Conservation (phyloP, 192 early-diverging fungal genomes). For the Backusella parvicylindrica region DNA sequence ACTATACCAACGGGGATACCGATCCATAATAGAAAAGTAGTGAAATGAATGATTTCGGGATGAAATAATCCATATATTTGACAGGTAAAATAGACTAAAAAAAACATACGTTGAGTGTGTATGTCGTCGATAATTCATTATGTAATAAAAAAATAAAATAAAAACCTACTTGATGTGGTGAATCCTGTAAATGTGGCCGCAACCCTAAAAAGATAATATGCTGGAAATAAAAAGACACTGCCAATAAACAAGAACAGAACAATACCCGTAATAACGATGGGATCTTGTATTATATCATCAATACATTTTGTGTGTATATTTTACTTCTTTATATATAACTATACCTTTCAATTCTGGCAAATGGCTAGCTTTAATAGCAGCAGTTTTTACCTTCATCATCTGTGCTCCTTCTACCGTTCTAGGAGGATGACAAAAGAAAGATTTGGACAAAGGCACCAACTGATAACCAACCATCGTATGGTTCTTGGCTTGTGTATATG, state of each 20-base stretch:
- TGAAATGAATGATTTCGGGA: not conserved
- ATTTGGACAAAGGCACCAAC: not conserved
- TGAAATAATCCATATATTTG: not conserved
- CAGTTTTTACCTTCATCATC: not conserved
- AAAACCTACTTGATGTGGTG: constrained; percentile 12
- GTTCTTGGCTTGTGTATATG: not conserved
- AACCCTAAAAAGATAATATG: constrained; percentile 38
- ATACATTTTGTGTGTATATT: too few relatives aligned
- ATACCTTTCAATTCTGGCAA: not conserved
- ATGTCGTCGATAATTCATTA: too few relatives aligned
- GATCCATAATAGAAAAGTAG: not conserved
- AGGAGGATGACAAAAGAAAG: not conserved
- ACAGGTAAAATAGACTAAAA: not conserved
- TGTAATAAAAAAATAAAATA: too few relatives aligned
- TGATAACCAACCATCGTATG: not conserved
- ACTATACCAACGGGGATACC: constrained; percentile 14
- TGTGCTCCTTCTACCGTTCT: not conserved
- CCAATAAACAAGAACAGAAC: not conserved
- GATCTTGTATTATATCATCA: not conserved
- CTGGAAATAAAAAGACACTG: constrained; percentile 25
- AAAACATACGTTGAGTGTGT: too few relatives aligned
- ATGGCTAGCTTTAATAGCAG: not conserved
- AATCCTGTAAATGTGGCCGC: constrained; percentile 34
- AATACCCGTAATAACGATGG: not conserved
- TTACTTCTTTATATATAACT: too few relatives aligned